Evolutionary conservation across 208 protist species (phyloP), one percentile per base, ranked within the genome.

Genomic region (Vickermania ingenoplastis): DNA sequence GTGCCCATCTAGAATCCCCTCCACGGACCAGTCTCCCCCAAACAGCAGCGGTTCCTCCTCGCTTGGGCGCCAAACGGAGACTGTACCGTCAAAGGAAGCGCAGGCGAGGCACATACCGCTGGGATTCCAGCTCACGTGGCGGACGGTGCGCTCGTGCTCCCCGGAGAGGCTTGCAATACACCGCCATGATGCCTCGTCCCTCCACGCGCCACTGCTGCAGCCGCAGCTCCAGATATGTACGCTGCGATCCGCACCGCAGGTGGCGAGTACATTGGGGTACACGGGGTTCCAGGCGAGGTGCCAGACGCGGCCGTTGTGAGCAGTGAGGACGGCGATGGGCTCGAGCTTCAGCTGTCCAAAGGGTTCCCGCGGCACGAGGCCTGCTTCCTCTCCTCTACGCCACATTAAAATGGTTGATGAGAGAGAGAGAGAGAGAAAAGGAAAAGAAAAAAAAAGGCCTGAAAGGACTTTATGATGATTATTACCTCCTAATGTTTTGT

Each of bases 1-100:
- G 66, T 97, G 92, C 3, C 89, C 92, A 53, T 97, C 83, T 26
- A 91, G 77, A 28, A 87, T 57, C 53, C 75, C 75, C 63, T 93
- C 86, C 14, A 92, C 59, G 28, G 80, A 77, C 36, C 36, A 45
- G 11, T 45, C 36, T n/a, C n/a, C n/a, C 36, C 7, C 36, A 53
- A 88, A 88, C n/a, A 71, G 69, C 54, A 52, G 51, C 3, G 22
- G 36, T 5, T 31, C 54, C 21, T 73, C 65, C 21, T 65, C 61
- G 0, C 55, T 66, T 3, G 59, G 28, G 30, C 80, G 71, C 83
- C 84, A 94, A 31, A 94, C 79, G 27, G 68, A 86, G 24, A 71
- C 82, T 1, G 83, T 91, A 61, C 82, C 72, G 41, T 92, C 89
- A 61, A 95, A 95, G 14, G 79, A 89, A 11, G 83, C 83, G 48